Percentiles rank a stretch among this genome's conserved stretches.
These are phyloP conservation scores for Xylaria sp. DNA, from an alignment of 2,329 filamentous ascomycete species.

Conservation along the genomic window DNA sequence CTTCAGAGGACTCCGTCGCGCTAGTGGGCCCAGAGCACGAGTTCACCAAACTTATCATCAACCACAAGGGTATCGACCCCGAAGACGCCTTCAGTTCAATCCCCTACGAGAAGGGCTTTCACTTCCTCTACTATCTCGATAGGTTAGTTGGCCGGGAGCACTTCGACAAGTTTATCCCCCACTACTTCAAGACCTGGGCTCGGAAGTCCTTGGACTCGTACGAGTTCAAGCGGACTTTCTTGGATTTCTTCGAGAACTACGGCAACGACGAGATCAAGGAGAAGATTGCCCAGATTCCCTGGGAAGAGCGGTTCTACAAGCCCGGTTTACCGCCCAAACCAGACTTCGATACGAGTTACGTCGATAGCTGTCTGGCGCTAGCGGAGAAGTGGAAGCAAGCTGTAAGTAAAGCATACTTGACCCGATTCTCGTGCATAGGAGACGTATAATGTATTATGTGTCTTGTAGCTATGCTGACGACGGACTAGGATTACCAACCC, in stretches of 20 bases:
- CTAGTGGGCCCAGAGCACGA: conserved; percentile 83
- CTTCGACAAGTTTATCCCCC: conserved; percentile 94
- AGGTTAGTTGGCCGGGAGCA: conserved; percentile 81
- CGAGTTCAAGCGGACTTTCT: conserved; percentile 87
- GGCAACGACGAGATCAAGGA: conserved; percentile 67
- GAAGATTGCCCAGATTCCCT: conserved; percentile 77
- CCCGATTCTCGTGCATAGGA: conserved; percentile 39
- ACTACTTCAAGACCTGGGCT: conserved; percentile 88
- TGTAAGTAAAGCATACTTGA: conserved; percentile 47
- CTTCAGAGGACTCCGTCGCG: conserved; percentile 76
- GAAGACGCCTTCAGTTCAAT: conserved; percentile 94
- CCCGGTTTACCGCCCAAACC: conserved; percentile 91
- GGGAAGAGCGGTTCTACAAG: conserved; percentile 88
- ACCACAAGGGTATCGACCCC: conserved; percentile 88
- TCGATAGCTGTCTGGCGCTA: conserved; percentile 82
- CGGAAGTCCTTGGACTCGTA: conserved; percentile 89
- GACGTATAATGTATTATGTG: too few species aligned
- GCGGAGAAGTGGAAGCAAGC: conserved; percentile 78
- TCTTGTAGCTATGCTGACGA: conserved; percentile 23
- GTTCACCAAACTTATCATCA: conserved; percentile 89
- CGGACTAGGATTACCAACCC: conserved; percentile 64
- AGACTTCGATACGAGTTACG: conserved; percentile 85
- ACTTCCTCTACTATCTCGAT: conserved; percentile 91
- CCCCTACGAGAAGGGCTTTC: conserved; percentile 96
- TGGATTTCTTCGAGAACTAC: conserved; percentile 77